These are phyloP conservation scores for Geotrichum citri-aurantii DNA, from an alignment of 1,139 yeast species.

Conservation along the genomic window DNA sequence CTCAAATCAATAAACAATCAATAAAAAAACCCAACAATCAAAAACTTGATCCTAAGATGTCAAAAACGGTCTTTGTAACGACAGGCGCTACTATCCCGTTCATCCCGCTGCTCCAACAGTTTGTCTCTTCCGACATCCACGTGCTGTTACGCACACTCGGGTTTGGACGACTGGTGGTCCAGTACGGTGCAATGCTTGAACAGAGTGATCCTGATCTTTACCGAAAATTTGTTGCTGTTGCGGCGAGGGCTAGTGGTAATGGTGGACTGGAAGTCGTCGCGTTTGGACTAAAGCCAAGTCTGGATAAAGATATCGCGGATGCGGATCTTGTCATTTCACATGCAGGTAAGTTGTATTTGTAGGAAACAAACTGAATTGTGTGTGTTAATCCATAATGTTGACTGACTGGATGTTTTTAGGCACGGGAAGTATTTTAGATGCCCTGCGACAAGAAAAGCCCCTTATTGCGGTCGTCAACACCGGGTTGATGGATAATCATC, in stretches of 20 bases:
- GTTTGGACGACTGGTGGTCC: slow-evolving; percentile 47
- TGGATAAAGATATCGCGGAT: slow-evolving; percentile 7
- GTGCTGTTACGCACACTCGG: slow-evolving; percentile 35
- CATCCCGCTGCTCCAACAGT: slow-evolving; percentile 44
- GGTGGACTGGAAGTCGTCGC: slow-evolving; percentile 38
- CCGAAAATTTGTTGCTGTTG: background rate
- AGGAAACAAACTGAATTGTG: background rate
- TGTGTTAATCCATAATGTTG: too few relatives aligned
- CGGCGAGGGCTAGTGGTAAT: background rate
- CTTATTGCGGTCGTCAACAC: slow-evolving; percentile 69
- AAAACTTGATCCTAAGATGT: too few relatives aligned
- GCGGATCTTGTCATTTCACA: slow-evolving; percentile 67
- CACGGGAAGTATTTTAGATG: slow-evolving; percentile 85
- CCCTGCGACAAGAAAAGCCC: slow-evolving; percentile 50
- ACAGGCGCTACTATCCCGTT: slow-evolving; percentile 89
- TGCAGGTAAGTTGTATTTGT: slow-evolving; percentile 46
- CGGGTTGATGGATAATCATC: slow-evolving; percentile 79
- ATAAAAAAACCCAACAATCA: too few relatives aligned
- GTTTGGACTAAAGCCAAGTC: slow-evolving; percentile 24
- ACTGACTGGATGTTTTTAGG: slow-evolving; percentile 29
- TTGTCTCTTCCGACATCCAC: slow-evolving; percentile 40
- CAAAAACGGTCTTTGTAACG: slow-evolving; percentile 47
- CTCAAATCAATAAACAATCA: too few relatives aligned
- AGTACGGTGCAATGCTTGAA: slow-evolving; percentile 53
- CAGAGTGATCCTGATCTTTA: background rate